Percentiles rank a stretch among this genome's conserved stretches.
phyloP scores from a whole-genome alignment of 2,329 filamentous ascomycete species.

The Claviceps monticola region DNA sequence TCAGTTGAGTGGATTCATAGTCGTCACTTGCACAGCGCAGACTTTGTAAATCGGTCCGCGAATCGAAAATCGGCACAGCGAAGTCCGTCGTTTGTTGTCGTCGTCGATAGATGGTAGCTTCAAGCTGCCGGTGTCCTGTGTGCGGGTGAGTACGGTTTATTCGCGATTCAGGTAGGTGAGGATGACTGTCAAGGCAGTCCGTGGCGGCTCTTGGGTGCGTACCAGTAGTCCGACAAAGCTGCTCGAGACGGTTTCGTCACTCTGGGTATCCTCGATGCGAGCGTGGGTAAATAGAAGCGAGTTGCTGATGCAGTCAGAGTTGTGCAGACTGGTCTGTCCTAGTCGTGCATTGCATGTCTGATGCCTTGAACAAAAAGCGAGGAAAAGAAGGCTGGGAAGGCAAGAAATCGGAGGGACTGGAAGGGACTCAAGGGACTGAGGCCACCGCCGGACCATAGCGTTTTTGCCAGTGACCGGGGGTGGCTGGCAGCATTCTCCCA shows the following conservation, averaged over 20 bases:
- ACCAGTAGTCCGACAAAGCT: not conserved
- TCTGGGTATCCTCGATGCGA: not conserved
- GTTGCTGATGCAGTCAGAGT: constrained; percentile 1
- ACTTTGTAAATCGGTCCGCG: not conserved
- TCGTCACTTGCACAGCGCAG: constrained; percentile 5
- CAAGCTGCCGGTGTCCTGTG: not conserved
- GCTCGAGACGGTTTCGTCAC: not conserved
- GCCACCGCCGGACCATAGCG: not conserved
- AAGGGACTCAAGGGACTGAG: not conserved
- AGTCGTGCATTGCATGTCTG: not conserved
- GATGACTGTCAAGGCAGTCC: not conserved
- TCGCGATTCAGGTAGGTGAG: not conserved
- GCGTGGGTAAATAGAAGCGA: not conserved
- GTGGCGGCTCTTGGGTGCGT: not conserved
- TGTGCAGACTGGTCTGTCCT: too few relatives aligned
- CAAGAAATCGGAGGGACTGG: not conserved
- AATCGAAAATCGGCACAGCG: not conserved
- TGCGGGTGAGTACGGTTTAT: not conserved
- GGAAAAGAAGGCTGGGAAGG: not conserved
- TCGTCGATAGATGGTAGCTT: not conserved
- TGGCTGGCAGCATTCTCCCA: not conserved
- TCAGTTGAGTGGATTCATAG: constrained; percentile 12
- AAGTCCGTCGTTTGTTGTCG: not conserved
- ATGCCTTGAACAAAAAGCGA: not conserved
- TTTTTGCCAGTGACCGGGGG: not conserved